A percentile compares a stretch with the other conserved stretches of the same genome.
Evolutionary conservation across 331 rosid species (phyloP).

Genomic region (Quercus phellos): DNA sequence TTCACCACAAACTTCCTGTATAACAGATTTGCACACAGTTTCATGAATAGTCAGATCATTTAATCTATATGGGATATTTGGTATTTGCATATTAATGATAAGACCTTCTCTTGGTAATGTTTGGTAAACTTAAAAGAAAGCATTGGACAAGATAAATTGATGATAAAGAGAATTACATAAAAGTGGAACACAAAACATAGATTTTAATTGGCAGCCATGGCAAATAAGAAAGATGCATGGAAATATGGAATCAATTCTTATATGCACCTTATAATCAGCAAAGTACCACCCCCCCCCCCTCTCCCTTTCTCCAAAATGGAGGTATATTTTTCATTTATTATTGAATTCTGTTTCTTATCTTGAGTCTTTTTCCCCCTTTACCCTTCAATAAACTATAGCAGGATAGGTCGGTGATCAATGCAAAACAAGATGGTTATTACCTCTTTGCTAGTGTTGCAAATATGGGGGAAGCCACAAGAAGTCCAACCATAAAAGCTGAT

Average conservation of each 20-base stretch:
- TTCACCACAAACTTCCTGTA: background rate
- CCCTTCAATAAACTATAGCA: background rate
- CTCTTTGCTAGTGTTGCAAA: constrained; percentile 72
- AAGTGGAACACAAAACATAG: background rate
- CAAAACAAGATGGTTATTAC: constrained; percentile 27
- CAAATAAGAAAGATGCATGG: background rate
- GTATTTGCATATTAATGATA: background rate
- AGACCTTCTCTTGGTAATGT: background rate
- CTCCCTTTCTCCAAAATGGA: background rate
- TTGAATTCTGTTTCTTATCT: background rate
- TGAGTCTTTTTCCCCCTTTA: constrained; percentile 4
- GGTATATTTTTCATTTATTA: background rate
- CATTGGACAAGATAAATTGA: background rate
- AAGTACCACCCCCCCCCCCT: background rate
- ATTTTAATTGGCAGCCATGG: background rate
- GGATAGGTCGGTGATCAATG: background rate
- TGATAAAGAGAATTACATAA: background rate
- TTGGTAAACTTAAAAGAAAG: background rate
- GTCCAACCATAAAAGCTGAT: constrained; percentile 94
- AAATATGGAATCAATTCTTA: background rate
- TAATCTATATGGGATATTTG: background rate
- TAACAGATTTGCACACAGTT: background rate
- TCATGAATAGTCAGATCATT: background rate
- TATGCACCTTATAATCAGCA: background rate
- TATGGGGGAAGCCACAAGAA: constrained; percentile 78